Conservation (phyloP, 2,329 filamentous ascomycete species). For the Diaporthe sp. region DNA sequence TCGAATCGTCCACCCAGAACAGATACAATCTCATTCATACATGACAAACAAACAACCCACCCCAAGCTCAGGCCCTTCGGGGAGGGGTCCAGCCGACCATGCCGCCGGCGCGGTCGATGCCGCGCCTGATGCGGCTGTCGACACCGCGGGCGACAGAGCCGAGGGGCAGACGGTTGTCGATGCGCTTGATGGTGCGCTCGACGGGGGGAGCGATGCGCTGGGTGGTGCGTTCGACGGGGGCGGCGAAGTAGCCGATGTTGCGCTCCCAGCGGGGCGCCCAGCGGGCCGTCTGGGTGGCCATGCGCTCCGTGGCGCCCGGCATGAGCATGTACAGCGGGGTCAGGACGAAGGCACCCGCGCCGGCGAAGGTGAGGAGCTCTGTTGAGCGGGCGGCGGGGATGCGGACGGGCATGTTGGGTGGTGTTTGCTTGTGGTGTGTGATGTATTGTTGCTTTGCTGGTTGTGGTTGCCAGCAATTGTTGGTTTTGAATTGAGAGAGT, state of each 20-base stretch:
- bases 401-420: conserved; percentile 61
- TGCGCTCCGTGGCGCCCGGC: conserved; percentile 67
- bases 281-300: conserved; percentile 66
- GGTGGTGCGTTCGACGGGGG: conserved; percentile 61
- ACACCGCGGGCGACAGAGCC: conserved; percentile 64
- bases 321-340: conserved; percentile 70
- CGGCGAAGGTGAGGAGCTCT: conserved; percentile 67
- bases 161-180: conserved; percentile 63
- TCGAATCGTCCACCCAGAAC: background rate
- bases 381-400: conserved; percentile 63
- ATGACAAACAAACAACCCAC: too few relatives aligned
- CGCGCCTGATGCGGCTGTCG: conserved; percentile 61
- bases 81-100: conserved; percentile 4
- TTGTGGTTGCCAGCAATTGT: background rate
- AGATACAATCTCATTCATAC: background rate
- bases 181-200: conserved; percentile 58
- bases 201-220: conserved; percentile 64
- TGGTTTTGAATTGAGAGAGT: background rate
- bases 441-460: conserved; percentile 1
- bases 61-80: background rate
- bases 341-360: conserved; percentile 66
- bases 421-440: background rate
- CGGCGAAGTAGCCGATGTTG: conserved; percentile 67
- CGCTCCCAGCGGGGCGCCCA: conserved; percentile 73
- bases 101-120: conserved; percentile 54